Conservation (phyloP, 495 filamentous ascomycete species). For the Saxophila tyrrhenica region DNA sequence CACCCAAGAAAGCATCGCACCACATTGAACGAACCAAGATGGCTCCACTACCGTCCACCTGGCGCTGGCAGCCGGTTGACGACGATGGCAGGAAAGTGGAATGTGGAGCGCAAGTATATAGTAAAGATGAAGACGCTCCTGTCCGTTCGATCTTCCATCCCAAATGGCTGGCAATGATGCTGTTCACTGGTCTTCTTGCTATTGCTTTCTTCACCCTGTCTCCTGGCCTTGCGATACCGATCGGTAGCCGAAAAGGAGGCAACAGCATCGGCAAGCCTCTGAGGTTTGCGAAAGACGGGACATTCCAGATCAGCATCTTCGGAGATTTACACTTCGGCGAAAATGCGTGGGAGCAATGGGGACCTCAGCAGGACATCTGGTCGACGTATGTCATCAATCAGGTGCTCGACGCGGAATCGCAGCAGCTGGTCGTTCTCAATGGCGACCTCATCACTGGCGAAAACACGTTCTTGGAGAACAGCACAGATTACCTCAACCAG, state of each 20-base stretch:
- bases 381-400: conserved; percentile 47
- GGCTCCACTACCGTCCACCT: neutral
- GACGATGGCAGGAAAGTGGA: neutral
- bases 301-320: conserved; percentile 44
- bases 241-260: neutral
- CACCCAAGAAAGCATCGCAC: too few species aligned
- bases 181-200: neutral
- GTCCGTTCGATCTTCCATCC: neutral
- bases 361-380: conserved; percentile 48
- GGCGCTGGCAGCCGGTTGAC: neutral
- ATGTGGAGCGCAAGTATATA: neutral
- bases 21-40: neutral
- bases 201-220: neutral
- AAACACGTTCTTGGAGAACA: conserved; percentile 46
- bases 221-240: too few species aligned
- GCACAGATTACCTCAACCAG: conserved; percentile 46
- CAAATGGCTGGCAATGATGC: neutral
- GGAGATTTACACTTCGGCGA: conserved; percentile 62
- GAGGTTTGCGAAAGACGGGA: conserved; percentile 10
- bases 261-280: neutral
- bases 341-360: conserved; percentile 44
- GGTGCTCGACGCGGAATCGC: conserved; percentile 45
- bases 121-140: neutral
- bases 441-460: conserved; percentile 67
- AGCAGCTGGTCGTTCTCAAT: conserved; percentile 57